phyloP scores from a whole-genome alignment of 2,329 filamentous ascomycete genomes.

The Colletotrichum kahawae region DNA sequence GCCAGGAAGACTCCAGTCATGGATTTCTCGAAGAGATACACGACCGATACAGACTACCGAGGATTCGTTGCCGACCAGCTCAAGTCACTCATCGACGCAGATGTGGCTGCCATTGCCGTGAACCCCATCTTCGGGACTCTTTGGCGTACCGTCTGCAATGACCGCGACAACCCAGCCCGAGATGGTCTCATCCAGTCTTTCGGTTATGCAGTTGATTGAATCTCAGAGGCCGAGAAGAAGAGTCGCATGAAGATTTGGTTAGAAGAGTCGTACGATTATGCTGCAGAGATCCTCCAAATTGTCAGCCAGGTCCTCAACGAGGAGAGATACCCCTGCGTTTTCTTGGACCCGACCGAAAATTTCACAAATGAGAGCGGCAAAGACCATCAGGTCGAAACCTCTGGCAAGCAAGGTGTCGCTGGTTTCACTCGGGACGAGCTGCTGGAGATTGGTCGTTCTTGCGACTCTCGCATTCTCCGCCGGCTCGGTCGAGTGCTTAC shows the following conservation, averaged over 20 bases:
- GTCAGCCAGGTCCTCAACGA: conserved; percentile 41
- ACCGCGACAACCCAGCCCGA: conserved; percentile 44
- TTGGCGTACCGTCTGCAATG: conserved; percentile 54
- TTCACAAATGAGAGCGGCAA: conserved; percentile 32
- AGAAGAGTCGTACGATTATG: conserved; percentile 55
- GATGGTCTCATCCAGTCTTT: conserved; percentile 48
- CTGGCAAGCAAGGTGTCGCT: conserved; percentile 28
- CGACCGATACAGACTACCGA: conserved; percentile 40
- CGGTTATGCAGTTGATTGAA: conserved; percentile 40
- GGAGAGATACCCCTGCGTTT: conserved; percentile 51
- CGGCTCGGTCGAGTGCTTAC: conserved; percentile 53
- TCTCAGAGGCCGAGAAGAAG: conserved; percentile 37
- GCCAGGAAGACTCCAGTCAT: conserved; percentile 27
- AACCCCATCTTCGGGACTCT: conserved; percentile 56
- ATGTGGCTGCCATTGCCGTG: conserved; percentile 48
- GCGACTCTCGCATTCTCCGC: conserved; percentile 50
- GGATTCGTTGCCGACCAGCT: conserved; percentile 43
- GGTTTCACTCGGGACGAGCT: conserved; percentile 50
- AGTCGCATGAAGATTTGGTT: conserved; percentile 50
- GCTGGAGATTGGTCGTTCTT: conserved; percentile 56
- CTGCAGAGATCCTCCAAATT: conserved; percentile 43
- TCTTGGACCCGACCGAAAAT: conserved; percentile 51
- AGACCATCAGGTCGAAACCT: not conserved
- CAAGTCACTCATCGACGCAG: conserved; percentile 44
- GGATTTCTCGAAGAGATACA: conserved; percentile 47